Evolutionary conservation across 805 yeast species (phyloP).

Genomic region (Metschnikowia borealis): DNA sequence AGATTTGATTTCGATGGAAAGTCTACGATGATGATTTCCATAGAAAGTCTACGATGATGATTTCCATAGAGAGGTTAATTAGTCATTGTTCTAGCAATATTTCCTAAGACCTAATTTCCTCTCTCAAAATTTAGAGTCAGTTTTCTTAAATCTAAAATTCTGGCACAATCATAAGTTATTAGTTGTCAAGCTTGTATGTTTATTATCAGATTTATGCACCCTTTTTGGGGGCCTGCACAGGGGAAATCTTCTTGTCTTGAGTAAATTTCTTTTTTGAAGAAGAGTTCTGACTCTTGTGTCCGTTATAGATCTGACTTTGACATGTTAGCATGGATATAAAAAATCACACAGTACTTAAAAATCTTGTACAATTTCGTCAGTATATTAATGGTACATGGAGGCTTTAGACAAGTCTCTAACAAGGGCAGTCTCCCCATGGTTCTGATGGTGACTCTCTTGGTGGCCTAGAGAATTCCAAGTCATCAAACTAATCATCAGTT

Average conservation of each 20-base stretch:
- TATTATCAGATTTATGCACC: conserved; percentile 47
- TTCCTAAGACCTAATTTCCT: too few species aligned
- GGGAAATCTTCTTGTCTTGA: conserved; percentile 94
- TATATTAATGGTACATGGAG: conserved; percentile 98
- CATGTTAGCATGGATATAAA: conserved; percentile 99
- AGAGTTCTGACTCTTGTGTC: conserved; percentile 99
- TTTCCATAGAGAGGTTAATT: too few species aligned
- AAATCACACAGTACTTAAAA: conserved; percentile 99
- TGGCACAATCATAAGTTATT: too few species aligned
- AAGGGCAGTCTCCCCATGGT: conserved; percentile 99
- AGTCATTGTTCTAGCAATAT: too few species aligned
- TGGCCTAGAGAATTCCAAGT: conserved; percentile 74
- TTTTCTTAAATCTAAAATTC: too few species aligned
- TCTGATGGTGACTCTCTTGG: conserved; percentile 99
- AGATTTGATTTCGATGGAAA: too few species aligned
- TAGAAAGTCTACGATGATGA: too few species aligned
- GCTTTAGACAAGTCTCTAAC: conserved; percentile 99
- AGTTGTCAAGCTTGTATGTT: background rate
- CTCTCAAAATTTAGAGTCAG: too few species aligned
- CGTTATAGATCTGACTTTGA: conserved; percentile 98
- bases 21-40: too few species aligned
- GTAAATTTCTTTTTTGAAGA: conserved; percentile 97
- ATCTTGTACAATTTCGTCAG: conserved; percentile 99
- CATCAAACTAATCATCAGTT: too few species aligned
- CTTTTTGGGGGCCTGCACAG: conserved; percentile 96